Evolutionary conservation across 139 green algal genomes (phyloP).

Genomic region (Zygnema cylindricum): DNA sequence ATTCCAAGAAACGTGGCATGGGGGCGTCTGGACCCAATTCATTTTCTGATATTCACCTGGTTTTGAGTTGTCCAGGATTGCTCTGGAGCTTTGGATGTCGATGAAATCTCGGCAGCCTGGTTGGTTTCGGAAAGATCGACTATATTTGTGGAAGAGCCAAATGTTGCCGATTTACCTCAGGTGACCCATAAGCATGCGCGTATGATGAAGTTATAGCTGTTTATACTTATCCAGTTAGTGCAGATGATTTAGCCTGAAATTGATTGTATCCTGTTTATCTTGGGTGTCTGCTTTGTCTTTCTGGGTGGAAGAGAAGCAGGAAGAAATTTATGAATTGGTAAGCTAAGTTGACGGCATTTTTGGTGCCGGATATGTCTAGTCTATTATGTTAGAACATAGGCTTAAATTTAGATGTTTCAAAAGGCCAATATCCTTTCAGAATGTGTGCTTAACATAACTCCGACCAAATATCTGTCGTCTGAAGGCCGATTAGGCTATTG

Average conservation of each 20-base stretch:
- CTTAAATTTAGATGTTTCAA: no score
- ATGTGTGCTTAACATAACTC: no score
- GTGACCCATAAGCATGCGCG: not conserved
- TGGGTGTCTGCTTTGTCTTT: not conserved
- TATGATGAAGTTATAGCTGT: not conserved
- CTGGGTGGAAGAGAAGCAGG: not conserved
- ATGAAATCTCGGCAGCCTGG: not conserved
- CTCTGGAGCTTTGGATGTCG: not conserved
- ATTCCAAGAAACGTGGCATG: not conserved
- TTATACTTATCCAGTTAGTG: not conserved
- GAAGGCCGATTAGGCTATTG: no score
- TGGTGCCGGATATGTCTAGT: no score
- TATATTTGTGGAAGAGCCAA: constrained; percentile 1
- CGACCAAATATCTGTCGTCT: no score
- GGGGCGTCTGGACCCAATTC: not conserved
- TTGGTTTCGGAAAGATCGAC: not conserved
- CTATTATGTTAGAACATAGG: no score
- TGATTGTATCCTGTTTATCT: not conserved
- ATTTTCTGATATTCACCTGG: not conserved
- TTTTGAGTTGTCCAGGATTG: constrained; percentile 18
- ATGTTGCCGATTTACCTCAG: constrained; percentile 11
- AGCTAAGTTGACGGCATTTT: not conserved
- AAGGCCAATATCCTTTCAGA: no score
- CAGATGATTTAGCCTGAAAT: constrained; percentile 2
- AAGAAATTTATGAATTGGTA: not conserved